A percentile compares a stretch with the other conserved stretches of the same genome.
Evolutionary conservation across 2,329 filamentous ascomycete species (phyloP).

Genomic region (Sarocladiaceae sp.): DNA sequence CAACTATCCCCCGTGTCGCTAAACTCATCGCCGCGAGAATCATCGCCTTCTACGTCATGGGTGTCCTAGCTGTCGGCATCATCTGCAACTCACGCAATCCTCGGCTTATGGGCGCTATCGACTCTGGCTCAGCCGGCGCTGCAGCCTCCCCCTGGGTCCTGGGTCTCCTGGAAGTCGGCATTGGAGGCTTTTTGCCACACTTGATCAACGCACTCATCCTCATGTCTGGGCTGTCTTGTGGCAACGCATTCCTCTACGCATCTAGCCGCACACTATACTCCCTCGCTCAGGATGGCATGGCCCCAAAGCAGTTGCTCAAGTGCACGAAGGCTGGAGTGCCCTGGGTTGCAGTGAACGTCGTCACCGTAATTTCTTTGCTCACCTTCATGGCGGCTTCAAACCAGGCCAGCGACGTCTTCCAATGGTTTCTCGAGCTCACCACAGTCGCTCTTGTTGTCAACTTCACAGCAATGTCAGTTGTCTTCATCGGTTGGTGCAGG

Average conservation of each 20-base stretch:
- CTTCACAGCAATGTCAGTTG: constrained; percentile 8
- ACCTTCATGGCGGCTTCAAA: constrained; percentile 32
- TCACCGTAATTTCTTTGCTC: constrained; percentile 27
- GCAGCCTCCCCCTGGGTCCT: constrained; percentile 49
- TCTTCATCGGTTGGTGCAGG: background rate
- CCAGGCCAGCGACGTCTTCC: constrained; percentile 28
- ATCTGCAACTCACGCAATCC: constrained; percentile 52
- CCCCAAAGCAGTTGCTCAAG: constrained; percentile 22
- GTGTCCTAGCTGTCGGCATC: constrained; percentile 61
- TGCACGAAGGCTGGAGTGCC: constrained; percentile 41
- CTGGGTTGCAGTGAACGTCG: constrained; percentile 24
- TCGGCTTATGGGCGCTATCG: constrained; percentile 47
- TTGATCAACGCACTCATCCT: constrained; percentile 49
- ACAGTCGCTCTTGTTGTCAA: constrained; percentile 44
- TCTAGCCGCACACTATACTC: constrained; percentile 35
- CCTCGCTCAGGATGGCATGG: constrained; percentile 16
- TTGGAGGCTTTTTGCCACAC: constrained; percentile 44
- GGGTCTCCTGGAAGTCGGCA: constrained; percentile 48
- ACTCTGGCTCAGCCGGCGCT: constrained; percentile 37
- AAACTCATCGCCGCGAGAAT: constrained; percentile 68
- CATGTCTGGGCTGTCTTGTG: constrained; percentile 32
- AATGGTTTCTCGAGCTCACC: constrained; percentile 38
- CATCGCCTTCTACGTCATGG: constrained; percentile 63
- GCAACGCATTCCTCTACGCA: constrained; percentile 44
- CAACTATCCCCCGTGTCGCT: constrained; percentile 60